Conservation (phyloP, 2,329 filamentous ascomycete species). For the Paracoccidioides lutzii region DNA sequence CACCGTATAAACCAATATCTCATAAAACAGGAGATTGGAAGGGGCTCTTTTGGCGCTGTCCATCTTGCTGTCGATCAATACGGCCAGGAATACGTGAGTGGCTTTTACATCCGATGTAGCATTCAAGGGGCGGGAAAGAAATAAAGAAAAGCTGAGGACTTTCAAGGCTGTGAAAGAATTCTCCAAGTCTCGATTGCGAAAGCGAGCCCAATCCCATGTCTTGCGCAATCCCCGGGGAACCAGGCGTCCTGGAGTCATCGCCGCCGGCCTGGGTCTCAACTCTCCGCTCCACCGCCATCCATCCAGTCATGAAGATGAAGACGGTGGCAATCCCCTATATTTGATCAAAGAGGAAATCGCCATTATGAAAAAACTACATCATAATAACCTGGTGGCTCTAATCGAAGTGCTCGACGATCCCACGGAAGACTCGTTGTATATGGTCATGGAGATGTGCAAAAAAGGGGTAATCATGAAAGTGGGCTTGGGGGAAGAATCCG, state of each 20-base stretch:
- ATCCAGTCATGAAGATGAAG: constrained; percentile 37
- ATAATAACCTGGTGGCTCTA: constrained; percentile 82
- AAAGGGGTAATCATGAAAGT: constrained; percentile 97
- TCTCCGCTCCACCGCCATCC: constrained; percentile 51
- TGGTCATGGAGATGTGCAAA: constrained; percentile 98
- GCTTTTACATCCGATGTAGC: constrained; percentile 1
- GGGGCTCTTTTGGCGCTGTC: constrained; percentile 88
- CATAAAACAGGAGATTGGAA: constrained; percentile 90
- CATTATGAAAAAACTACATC: constrained; percentile 97
- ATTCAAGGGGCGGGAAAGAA: background rate
- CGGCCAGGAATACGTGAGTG: constrained; percentile 77
- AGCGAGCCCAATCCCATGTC: constrained; percentile 80
- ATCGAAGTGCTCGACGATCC: constrained; percentile 94
- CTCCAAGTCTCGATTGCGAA: constrained; percentile 80
- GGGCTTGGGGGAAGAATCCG: constrained; percentile 66
- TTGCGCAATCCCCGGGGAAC: constrained; percentile 50
- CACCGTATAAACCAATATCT: constrained; percentile 91
- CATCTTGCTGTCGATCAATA: constrained; percentile 83
- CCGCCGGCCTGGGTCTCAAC: constrained; percentile 44
- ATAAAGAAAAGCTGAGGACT: background rate
- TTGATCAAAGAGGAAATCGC: constrained; percentile 93
- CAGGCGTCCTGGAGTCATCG: constrained; percentile 40
- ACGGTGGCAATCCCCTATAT: constrained; percentile 59
- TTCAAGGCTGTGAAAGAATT: constrained; percentile 88
- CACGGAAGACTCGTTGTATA: constrained; percentile 89